Base-by-base conservation (phyloP, 208 protist species). In the Leishmania tropica region DNA sequence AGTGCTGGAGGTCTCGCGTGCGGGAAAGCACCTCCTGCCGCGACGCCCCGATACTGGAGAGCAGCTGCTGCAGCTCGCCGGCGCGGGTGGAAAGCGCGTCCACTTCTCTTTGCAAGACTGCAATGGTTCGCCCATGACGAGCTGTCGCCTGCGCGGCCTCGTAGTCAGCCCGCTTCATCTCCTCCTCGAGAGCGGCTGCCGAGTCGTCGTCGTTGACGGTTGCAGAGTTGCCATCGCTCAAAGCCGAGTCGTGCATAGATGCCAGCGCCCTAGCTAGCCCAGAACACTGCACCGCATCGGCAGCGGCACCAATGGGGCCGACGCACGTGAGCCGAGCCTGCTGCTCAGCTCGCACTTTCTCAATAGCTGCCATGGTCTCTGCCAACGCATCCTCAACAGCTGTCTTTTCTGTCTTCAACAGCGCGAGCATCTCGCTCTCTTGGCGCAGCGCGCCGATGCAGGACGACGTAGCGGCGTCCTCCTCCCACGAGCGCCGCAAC, bases 41-140 rank as follows among this genome's bases (percentile, higher is more conserved):
- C 35, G 68, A 67, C 24, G 75, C 75, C 31, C 56, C 45, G 42
- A 83, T 78, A 67, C 37, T 75, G 40, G 31, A 21, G 24, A 75
- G 51, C 47, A 87, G 84, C 53, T 84, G 81, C 37, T 82, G 71
- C 75, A 90, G 76, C 56, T 90, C 83, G 19, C 54, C 64, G 28
- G 82, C 81, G 13, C 90, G 90, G 2, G 74, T 78, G 51, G 40
- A 71, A 40, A 95, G 76, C 28, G 92, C 90, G 19, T 89, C 88
- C n/a, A 95, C 84, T 68, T 95, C 92, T 15, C 90, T 85, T 40
- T 91, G 86, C 47, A 93, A 65, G 28, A 51, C 76, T 6, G 78
- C 78, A 37, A 83, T 70, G 5, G 58, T 62, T 67, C 75, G 81
- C n/a, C 71, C 72, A 48, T 87, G 80, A 8, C 80, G 80, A n/a